Base-by-base conservation (phyloP, 2,329 filamentous ascomycete genomes). In the Tolypocladium sp. region DNA sequence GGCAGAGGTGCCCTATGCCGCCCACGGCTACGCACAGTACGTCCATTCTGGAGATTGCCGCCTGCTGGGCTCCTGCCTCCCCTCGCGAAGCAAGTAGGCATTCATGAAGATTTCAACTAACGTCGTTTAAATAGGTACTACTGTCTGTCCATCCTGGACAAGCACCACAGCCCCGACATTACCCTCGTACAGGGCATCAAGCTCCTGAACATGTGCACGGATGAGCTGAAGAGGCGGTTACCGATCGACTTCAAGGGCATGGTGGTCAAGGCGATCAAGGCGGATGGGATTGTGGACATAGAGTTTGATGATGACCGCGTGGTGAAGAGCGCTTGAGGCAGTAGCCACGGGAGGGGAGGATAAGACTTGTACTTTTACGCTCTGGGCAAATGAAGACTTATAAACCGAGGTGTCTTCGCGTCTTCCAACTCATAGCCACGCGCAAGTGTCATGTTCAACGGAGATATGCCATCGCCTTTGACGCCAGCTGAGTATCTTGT, bases 231-330 rank as follows among this genome's bases (percentile, higher is more conserved):
- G 85, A 87, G 94, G 74, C 86, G 95, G 76, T 84, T 99, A 81
- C 94, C 94, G 61, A 92, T 99, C 72, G 94, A 99, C 75, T 99
- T 97, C 84, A 99, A 99, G 83, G 94, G 94, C 44, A 90, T 96
- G 87, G 71, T 82, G 57, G 92, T 99, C 69, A 97, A 97, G 82
- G 89, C 92, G 41, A 86, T 99, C 69, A 96, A 92, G 63, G 96
- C 95, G 79, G 91, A 97, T 67, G 94, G 95, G 13, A 88, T 99
- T 63, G 79, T 84, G 67, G 91, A 94, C 68, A 83, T 95, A 68
- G 85, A 91, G 64, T 95, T 92, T 73, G 89, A 93, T 72, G 91
- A 96, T 71, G 87, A 89, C 77, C 87, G 86, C 74, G 77, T 87
- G 60, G 85, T 89, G 42, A 84, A 82, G 74, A 76, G 79, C 66